phyloP scores from a whole-genome alignment of 306 rosid genomes.

The Fragaria iinumae region DNA sequence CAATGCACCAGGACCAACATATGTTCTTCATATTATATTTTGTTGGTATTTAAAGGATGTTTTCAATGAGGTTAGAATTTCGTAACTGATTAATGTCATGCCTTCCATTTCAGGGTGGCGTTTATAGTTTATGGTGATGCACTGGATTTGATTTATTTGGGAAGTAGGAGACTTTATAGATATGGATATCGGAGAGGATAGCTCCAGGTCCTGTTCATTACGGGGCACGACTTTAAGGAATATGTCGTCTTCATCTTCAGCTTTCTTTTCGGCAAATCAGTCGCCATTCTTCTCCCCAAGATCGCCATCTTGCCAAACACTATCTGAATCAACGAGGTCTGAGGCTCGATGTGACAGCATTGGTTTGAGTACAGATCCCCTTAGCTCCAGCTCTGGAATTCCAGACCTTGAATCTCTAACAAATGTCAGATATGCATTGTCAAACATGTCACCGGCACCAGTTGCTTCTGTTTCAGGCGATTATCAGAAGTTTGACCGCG shows the following conservation, averaged over 20 bases:
- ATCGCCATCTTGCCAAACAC: slow-evolving; percentile 48
- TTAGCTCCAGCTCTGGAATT: slow-evolving; percentile 49
- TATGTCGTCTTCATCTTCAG: slow-evolving; percentile 76
- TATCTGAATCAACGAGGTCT: slow-evolving; percentile 45
- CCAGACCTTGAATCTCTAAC: slow-evolving; percentile 46
- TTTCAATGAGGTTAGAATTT: slow-evolving; percentile 3
- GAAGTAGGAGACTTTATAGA: slow-evolving; percentile 27
- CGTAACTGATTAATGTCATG: slow-evolving; percentile 24
- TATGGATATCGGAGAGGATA: slow-evolving; percentile 73
- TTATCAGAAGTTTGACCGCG: slow-evolving; percentile 47
- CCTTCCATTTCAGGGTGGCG: slow-evolving; percentile 36
- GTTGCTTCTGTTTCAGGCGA: slow-evolving; percentile 42
- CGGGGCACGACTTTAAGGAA: slow-evolving; percentile 57
- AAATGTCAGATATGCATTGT: slow-evolving; percentile 39
- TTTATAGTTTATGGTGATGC: slow-evolving; percentile 14
- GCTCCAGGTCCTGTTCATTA: slow-evolving; percentile 50
- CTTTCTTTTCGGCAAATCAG: slow-evolving; percentile 76
- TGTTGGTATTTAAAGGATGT: slow-evolving; percentile 3
- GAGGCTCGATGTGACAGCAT: slow-evolving; percentile 44
- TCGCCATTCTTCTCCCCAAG: slow-evolving; percentile 92
- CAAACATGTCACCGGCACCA: slow-evolving; percentile 48
- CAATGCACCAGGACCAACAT: neutral
- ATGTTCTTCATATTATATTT: slow-evolving; percentile 19
- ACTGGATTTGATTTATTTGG: slow-evolving; percentile 32
- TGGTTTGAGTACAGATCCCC: slow-evolving; percentile 43